Base-by-base conservation (phyloP, 805 yeast species). In the Candida saitoana region DNA sequence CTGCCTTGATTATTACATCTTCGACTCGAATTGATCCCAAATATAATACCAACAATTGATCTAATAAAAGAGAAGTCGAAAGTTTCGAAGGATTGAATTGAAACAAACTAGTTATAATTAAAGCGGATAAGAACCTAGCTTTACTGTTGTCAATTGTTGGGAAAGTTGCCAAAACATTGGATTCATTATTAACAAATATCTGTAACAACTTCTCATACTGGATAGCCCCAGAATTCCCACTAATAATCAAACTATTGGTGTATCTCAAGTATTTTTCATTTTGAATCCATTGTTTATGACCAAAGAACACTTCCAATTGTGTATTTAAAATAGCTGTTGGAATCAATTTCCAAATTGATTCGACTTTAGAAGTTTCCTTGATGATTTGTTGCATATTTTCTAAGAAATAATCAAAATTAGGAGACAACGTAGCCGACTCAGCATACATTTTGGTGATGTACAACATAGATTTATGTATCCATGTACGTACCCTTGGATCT, bases 391-490 rank as follows among this genome's bases (percentile, higher is more conserved):
- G 47, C 24, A 64, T 44, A 3, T 51, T 40, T 2, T 27, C 34
- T 34, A 67, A 46, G 42, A 80, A 56, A 0, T 43, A 39, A 24
- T 60, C 56, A 42, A 76, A 61, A 9, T 63, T 52, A 2, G 29
- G 38, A 0, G 68, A 58, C 19, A 63, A 45, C 3, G 37, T 38
- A 1, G 44, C 38, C 3, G 66, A 57, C 50, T 82, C 86, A 1
- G 90, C 80, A 46, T 83, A 69, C 45, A 73, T 68, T 49, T 78
- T 82, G 6, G 90, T 85, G 39, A 82, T 67, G 52, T 76, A 82
- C 4, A 86, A 56, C 45, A 76, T 64, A 5, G 80, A 67, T 47
- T 80, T 77, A 46, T 76, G 72, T 31, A 79, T 47, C 91, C 91
- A 84, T 0, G 20, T 20, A 15, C 48, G 55, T 17, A 69, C 55